phyloP scores from a whole-genome alignment of 73 alveolate species.

The Paramecium sexaurelia region DNA sequence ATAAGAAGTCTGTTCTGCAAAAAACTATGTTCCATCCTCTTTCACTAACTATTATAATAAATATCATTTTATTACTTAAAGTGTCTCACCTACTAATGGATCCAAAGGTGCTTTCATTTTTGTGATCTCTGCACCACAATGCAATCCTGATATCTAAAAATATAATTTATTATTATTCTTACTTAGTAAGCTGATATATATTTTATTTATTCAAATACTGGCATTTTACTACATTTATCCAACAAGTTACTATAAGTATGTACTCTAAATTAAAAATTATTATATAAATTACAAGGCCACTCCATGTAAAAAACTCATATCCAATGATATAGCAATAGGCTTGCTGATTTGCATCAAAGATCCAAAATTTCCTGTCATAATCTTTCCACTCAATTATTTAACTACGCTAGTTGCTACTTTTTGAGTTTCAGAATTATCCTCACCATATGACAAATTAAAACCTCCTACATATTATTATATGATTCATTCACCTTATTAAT shows the following conservation, averaged over 20 bases:
- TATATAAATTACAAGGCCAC: background rate
- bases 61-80: background rate
- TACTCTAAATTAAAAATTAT: background rate
- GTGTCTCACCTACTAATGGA: constrained; percentile 32
- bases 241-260: background rate
- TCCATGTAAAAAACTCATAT: constrained; percentile 24
- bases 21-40: constrained; percentile 21
- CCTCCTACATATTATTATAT: background rate
- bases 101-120: constrained; percentile 27
- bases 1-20: background rate
- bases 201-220: background rate
- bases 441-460: background rate
- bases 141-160: background rate
- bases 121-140: background rate
- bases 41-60: background rate
- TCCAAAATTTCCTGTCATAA: constrained; percentile 26
- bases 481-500: background rate
- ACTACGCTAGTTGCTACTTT: background rate
- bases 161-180: background rate
- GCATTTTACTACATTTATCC: background rate
- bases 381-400: background rate
- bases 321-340: constrained; percentile 1
- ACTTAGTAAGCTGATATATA: background rate
- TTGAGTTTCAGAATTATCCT: background rate
- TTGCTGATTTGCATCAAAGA: background rate